Base-by-base conservation (phyloP, 805 yeast genomes). In the Candida tibetensis region DNA sequence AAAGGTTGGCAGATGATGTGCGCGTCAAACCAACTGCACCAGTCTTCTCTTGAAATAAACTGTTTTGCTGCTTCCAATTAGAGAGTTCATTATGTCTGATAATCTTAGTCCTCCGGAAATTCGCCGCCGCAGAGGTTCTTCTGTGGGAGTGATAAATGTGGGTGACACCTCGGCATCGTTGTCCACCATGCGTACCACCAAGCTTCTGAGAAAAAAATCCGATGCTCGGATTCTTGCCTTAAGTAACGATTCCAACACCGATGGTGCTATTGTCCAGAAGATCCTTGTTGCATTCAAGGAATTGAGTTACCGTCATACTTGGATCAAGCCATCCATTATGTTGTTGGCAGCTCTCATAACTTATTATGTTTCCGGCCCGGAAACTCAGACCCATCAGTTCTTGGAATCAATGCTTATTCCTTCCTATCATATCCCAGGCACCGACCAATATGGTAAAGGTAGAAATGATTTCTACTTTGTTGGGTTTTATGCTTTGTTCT, bases 381-480 rank as follows among this genome's bases (percentile, higher is more conserved):
- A 69, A 39, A 71, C 86, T 0, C 65, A 66, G 27, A 55, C 79
- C 15, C 87, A 86, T 57, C 75, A 78, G 3, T 35, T 49, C 15
- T 62, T 88, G 41, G 79, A 76, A 51, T 71, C 69, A 59, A 80
- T 85, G 61, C 71, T 88, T 28, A 60, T 76, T 4, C 70, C 85
- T 10, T 80, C 93, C 0, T 85, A 88, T 55, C 69, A 70, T 33
- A 71, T 81, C 30, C 77, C 70, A 16, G 80, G 76, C 18, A 72
- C 85, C 1, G 76, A 79, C 37, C 78, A 76, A 37, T 93, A 90
- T 58, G 97, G 86, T 18, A 93, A 93, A 63, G 99, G 99, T 40
- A 67, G 57, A 32, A 79, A 81, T 52, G 99, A 93, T 64, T 75
- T 89, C 47, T 72, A 72, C 16, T 93, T 89, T 66, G 86, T 91